Base-by-base conservation (phyloP, 73 alveolate genomes). In the Uronychia binucleata region DNA sequence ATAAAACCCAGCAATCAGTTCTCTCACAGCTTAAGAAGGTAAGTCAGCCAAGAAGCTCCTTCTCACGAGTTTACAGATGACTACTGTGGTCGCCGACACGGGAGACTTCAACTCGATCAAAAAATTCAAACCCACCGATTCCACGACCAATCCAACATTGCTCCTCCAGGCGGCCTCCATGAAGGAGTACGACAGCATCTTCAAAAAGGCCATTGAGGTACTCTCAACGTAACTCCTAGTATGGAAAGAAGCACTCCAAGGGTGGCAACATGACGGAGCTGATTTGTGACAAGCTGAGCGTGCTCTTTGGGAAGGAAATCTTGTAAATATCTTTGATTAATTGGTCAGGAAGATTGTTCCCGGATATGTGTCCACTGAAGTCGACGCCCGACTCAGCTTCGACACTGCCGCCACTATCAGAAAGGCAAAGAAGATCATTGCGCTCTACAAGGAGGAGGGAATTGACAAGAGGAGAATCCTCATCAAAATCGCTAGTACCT, bases 61-160 rank as follows among this genome's bases (percentile, higher is more conserved):
- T 46, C 67, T 46, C 19, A 11, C 19, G 19, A 46, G n/a, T 46
- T 46, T 46, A 11, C 19, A 57, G 86, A n/a, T 58, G 34, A 93
- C 98, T 32, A 83, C 87, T 0, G 94, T 94, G 25, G 96, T 91
- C 30, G 94, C 94, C 26, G 98, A 94, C 75, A 91, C 98, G 8
- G 98, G 98, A 30, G 96, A 92, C 83, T 88, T 88, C 90, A 86
- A 91, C 86, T 77, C 57, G 34, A 91, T 94, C 77, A 58, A 85
- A 75, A 31, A 91, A 77, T 94, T 79, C 96, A 75, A 84, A 74
- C 94, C 96, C 46, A 33, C 88, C 35, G 96, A 94, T 86, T 94
- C 96, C 46, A 94, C 98, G 31, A 94, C 98, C 26, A 94, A 94
- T 59, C 98, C 98, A 19, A 79, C 94, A 58, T 82, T 94, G 34